Evolutionary conservation across 108 stramenopile species (phyloP), one percentile per base, ranked within the genome.

Genomic region (Discostella stelligeroides): DNA sequence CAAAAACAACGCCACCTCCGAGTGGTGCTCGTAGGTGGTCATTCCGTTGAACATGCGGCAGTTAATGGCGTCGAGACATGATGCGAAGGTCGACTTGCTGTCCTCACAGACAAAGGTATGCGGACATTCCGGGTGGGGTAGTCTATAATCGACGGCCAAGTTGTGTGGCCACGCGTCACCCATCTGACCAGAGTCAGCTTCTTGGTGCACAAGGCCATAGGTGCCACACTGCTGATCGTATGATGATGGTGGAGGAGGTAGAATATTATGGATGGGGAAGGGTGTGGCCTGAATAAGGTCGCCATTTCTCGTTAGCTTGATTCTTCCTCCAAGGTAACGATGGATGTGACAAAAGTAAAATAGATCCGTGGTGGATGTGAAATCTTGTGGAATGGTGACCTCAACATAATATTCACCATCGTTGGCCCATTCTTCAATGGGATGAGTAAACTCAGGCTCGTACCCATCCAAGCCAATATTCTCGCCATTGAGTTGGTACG

Each of bases 291-390:
- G 45, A 29, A 76, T 23, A n/a, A 60, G 17, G 0, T 61, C 29
- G 18, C 76, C 85, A 28, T 73, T 59, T 14, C 88, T 73, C 1
- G 91, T 72, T 17, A 94, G 71, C 64, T 90, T 84, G 76, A 95
- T 91, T n/a, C 90, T 63, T 11, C 82, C 90, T 7, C 75, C 68
- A 82, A 92, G 85, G 21, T 49, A 58, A 50, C 76, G 56, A 76
- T 91, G 89, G 30, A 92, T 76, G 73, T 96, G 95, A 68, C 95
- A 96, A 64, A 94, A 96, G 77, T 94, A 94, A 57, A 96, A 96
- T 48, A 96, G 82, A 71, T 96, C 95, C 66, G 81, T 11, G 2
- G 57, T 67, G 54, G 60, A 83, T 11, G 39, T 41, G 9, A 34
- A 77, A 47, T 68, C 77, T 11, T 84, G 72, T 10, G 76, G 24